phyloP scores from a whole-genome alignment of 2,329 filamentous ascomycete genomes.

The Cordyceps javanica region DNA sequence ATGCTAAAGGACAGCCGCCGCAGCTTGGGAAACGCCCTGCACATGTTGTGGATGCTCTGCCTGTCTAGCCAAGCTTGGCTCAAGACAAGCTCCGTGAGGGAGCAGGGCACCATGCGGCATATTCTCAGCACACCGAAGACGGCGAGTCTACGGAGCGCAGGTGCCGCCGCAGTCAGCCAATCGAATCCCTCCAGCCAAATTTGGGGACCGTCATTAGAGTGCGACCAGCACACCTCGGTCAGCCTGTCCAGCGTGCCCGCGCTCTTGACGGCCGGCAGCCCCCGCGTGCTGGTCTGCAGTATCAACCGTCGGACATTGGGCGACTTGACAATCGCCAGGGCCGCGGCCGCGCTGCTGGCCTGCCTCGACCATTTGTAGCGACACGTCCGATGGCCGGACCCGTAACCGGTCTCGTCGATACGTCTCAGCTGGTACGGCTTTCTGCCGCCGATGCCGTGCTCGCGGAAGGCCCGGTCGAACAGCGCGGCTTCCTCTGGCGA shows the following conservation, averaged over 20 bases:
- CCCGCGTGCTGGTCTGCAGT: neutral
- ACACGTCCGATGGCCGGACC: neutral
- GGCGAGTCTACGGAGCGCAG: neutral
- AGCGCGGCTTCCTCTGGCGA: neutral
- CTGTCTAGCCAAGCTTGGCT: neutral
- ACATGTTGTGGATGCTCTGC: neutral
- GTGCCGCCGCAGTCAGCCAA: neutral
- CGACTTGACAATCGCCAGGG: neutral
- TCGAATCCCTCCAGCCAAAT: neutral
- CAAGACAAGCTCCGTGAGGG: neutral
- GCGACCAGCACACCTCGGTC: neutral
- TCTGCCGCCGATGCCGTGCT: neutral
- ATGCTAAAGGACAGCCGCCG: neutral
- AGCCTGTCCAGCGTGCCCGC: neutral
- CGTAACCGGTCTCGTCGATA: neutral
- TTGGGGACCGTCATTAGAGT: too few species aligned
- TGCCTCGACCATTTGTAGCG: neutral
- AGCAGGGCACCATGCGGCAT: neutral
- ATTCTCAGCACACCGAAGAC: rapidly evolving
- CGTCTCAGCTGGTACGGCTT: neutral
- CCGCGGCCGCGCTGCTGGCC: neutral
- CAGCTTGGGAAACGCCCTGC: neutral
- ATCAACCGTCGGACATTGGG: neutral
- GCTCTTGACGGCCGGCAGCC: neutral
- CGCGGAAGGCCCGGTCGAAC: neutral